These are phyloP conservation scores for Malbranchea cinnamomea DNA, from an alignment of 2,329 filamentous ascomycete species.

Conservation along the genomic window DNA sequence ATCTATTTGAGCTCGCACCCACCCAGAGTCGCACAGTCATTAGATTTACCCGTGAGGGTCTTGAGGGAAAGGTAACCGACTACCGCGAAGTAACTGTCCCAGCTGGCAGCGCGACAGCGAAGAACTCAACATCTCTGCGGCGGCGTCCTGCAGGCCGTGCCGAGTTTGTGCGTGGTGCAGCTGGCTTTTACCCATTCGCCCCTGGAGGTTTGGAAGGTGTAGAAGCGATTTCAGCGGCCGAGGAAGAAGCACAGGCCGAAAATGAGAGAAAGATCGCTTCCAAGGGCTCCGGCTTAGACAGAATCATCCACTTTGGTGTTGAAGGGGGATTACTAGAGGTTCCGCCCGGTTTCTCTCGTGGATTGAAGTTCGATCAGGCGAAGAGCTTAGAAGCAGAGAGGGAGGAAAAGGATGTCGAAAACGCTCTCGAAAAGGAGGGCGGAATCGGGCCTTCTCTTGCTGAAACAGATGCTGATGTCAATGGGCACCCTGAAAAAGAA, in stretches of 20 bases:
- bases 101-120: conserved; percentile 75
- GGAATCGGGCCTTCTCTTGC: conserved; percentile 36
- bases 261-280: conserved; percentile 28
- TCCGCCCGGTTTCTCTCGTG: conserved; percentile 67
- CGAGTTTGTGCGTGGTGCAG: conserved; percentile 83
- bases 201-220: conserved; percentile 80
- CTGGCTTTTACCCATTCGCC: conserved; percentile 87
- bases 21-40: conserved; percentile 93
- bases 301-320: conserved; percentile 67
- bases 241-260: conserved; percentile 52
- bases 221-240: conserved; percentile 68
- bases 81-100: conserved; percentile 91
- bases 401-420: conserved; percentile 54
- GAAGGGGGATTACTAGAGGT: conserved; percentile 67
- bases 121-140: conserved; percentile 81
- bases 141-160: conserved; percentile 74
- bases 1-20: conserved; percentile 72
- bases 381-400: conserved; percentile 41
- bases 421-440: conserved; percentile 38
- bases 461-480: conserved; percentile 19
- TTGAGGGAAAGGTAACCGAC: conserved; percentile 83
- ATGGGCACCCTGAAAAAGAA: conserved; percentile 5
- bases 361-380: conserved; percentile 54
- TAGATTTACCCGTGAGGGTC: conserved; percentile 75
- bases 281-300: conserved; percentile 46